Base-by-base conservation (phyloP, 106 monocot genomes). In the Allium fistulosum region DNA sequence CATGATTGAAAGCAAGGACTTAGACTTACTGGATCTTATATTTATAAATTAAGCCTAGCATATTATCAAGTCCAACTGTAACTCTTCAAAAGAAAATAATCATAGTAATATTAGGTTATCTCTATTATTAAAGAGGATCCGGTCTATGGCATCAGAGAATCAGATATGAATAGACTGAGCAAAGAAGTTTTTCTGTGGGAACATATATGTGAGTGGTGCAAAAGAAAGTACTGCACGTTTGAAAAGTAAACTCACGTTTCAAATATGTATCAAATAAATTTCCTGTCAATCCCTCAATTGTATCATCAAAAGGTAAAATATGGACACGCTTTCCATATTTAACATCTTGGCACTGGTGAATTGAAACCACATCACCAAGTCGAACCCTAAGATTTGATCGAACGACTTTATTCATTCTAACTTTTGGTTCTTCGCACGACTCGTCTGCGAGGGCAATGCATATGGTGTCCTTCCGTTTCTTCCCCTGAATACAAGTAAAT, bases 391-490 rank as follows among this genome's bases (percentile, higher is more conserved):
- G 79, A 53, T 86, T 86, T 47, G 85, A 79, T 12, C 85, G 48
- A 12, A 86, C 82, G 46, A 82, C 81, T 67, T 85, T 85, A 59
- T 85, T 85, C 81, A 85, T 85, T 69, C 81, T 79, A 18, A 85
- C 79, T 65, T 85, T 85, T 11, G 78, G 78, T 46, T 81, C 85
- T 0, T 85, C 85, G 49, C 81, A 78, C 16, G 75, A 76, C 51
- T 81, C 85, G 64, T 85, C 85, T 52, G 85, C 78, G 72, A 81
- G 73, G 27, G 85, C 78, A 56, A 85, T 85, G 80, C 91, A 92
- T 62, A 92, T 87, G 0, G 91, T 92, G 66, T 92, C 91, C 62
- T 73, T 87, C 26, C 91, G 66, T 57, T 92, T 92, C 85, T 92
- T 92, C 10, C 91, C 91, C 91, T 91, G 68, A 52, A 46, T 63